Evolutionary conservation across 495 filamentous ascomycete species (phyloP).

Genomic region (Penicillium lividum): DNA sequence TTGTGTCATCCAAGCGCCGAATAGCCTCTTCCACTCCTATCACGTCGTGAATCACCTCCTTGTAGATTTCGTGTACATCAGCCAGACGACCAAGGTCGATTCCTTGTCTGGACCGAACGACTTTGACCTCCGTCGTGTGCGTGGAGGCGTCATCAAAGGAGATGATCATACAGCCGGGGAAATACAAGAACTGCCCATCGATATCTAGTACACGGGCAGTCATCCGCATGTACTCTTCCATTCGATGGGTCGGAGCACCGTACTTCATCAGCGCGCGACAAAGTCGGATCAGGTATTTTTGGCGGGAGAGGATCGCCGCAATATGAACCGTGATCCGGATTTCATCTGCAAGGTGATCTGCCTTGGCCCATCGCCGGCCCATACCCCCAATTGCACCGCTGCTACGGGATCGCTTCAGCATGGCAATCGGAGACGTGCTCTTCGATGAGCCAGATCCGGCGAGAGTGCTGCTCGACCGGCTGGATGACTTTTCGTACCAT

Average conservation of each 20-base stretch:
- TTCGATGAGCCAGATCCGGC: conserved; percentile 45
- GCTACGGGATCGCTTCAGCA: conserved; percentile 48
- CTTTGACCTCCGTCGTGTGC: conserved; percentile 90
- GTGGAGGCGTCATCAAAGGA: conserved; percentile 88
- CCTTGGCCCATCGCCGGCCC: conserved; percentile 48
- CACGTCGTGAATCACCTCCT: conserved; percentile 86
- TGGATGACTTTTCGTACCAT: conserved; percentile 64
- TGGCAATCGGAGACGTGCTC: conserved; percentile 35
- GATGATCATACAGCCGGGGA: conserved; percentile 94
- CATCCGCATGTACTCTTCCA: conserved; percentile 90
- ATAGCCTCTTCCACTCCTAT: conserved; percentile 86
- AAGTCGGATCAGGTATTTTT: conserved; percentile 80
- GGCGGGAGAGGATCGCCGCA: conserved; percentile 77
- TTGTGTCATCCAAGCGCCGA: conserved; percentile 64
- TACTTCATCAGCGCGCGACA: conserved; percentile 86
- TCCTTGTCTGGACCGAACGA: conserved; percentile 74
- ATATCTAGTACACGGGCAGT: conserved; percentile 85
- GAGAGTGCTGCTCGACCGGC: conserved; percentile 50
- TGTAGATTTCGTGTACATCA: conserved; percentile 88
- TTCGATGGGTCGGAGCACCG: conserved; percentile 74
- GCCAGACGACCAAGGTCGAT: conserved; percentile 82
- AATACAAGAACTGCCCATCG: conserved; percentile 87
- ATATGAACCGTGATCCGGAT: conserved; percentile 87
- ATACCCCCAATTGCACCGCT: conserved; percentile 35
- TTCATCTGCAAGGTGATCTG: conserved; percentile 57